phyloP scores from a whole-genome alignment of 2,329 filamentous ascomycete genomes.

The Cordyceps javanica region DNA sequence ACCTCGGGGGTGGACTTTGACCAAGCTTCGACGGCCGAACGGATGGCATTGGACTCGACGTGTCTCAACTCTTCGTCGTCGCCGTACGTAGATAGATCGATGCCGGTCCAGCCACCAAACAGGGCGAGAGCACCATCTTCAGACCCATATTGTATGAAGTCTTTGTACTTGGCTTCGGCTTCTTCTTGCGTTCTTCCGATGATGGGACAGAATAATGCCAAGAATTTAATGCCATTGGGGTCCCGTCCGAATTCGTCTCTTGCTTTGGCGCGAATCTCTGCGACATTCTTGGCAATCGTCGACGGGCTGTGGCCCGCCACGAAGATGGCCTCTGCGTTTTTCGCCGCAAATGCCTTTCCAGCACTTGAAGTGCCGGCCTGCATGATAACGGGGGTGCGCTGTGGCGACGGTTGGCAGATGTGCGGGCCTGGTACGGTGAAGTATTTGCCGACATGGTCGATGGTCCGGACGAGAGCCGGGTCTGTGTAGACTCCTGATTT shows the following conservation, averaged over 20 bases:
- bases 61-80: constrained; percentile 58
- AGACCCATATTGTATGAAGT: constrained; percentile 49
- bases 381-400: constrained; percentile 57
- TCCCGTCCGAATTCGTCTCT: constrained; percentile 44
- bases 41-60: constrained; percentile 56
- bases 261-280: constrained; percentile 49
- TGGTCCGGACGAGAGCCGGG: constrained; percentile 47
- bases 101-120: constrained; percentile 63
- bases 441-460: constrained; percentile 56
- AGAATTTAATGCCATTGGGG: constrained; percentile 51
- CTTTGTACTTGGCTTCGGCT: constrained; percentile 42
- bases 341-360: constrained; percentile 54
- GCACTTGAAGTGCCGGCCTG: constrained; percentile 58
- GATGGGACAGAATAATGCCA: constrained; percentile 53
- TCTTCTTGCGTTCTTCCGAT: constrained; percentile 55
- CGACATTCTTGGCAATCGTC: constrained; percentile 48
- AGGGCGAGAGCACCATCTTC: constrained; percentile 57
- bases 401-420: constrained; percentile 54
- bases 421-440: constrained; percentile 54
- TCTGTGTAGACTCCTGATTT: constrained; percentile 42
- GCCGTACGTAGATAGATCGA: constrained; percentile 53
- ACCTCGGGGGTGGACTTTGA: constrained; percentile 30
- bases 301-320: constrained; percentile 51
- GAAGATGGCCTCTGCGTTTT: constrained; percentile 61
- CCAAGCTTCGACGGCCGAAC: constrained; percentile 44